Conservation (phyloP, 768 basidiomycete species). For the Rhodotorula toruloides region DNA sequence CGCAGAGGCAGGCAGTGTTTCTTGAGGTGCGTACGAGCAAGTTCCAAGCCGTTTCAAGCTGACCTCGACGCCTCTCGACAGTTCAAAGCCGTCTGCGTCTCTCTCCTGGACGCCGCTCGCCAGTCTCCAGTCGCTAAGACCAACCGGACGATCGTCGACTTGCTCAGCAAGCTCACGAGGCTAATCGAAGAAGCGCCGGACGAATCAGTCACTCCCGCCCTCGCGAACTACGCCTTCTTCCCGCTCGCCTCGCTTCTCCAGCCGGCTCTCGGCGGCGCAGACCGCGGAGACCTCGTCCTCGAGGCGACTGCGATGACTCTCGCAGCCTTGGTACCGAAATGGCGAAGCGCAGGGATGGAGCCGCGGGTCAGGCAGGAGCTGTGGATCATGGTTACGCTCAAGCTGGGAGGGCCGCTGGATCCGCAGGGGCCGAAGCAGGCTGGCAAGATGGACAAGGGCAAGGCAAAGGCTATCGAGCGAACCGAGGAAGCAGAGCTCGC, state of each 20-base stretch:
- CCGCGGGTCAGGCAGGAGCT: slow-evolving; percentile 56
- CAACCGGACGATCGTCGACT: slow-evolving; percentile 52
- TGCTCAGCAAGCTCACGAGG: slow-evolving; percentile 58
- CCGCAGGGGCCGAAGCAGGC: slow-evolving; percentile 22
- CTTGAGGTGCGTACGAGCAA: neutral
- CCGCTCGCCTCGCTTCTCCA: slow-evolving; percentile 79
- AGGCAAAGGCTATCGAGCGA: slow-evolving; percentile 54
- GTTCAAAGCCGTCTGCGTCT: slow-evolving; percentile 72
- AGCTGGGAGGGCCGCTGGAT: slow-evolving; percentile 59
- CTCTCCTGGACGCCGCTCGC: slow-evolving; percentile 63
- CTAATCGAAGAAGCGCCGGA: slow-evolving; percentile 50
- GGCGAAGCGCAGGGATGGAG: slow-evolving; percentile 47
- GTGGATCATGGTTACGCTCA: slow-evolving; percentile 66
- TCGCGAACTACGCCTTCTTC: slow-evolving; percentile 79
- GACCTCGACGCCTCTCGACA: slow-evolving; percentile 19
- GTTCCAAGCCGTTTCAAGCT: neutral
- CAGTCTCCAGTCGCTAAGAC: slow-evolving; percentile 56
- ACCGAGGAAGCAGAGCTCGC: slow-evolving; percentile 79
- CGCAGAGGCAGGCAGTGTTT: neutral
- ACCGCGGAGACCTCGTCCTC: slow-evolving; percentile 68
- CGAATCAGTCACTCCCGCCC: slow-evolving; percentile 53
- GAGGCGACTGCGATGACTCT: slow-evolving; percentile 49
- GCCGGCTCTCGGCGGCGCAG: slow-evolving; percentile 63
- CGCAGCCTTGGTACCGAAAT: slow-evolving; percentile 59
- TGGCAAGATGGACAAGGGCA: slow-evolving; percentile 54